Conservation (phyloP, 805 yeast species). For the Teunomyces gatunensis region DNA sequence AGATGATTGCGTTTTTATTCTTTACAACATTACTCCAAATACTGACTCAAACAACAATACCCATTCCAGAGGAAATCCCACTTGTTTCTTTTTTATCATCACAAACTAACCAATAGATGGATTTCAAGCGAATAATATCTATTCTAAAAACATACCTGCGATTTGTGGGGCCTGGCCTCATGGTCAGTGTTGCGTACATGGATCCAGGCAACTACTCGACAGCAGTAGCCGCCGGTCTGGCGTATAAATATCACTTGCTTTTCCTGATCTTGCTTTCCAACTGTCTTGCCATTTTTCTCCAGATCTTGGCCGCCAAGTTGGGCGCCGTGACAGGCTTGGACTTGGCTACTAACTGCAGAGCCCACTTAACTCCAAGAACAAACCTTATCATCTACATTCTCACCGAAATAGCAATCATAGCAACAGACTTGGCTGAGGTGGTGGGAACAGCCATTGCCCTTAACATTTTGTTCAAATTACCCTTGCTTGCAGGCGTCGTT, state of each 20-base stretch:
- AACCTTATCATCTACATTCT: slow-evolving; percentile 65
- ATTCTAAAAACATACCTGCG: slow-evolving; percentile 47
- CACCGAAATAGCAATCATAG: slow-evolving; percentile 89
- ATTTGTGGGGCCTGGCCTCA: slow-evolving; percentile 91
- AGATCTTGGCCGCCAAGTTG: slow-evolving; percentile 77
- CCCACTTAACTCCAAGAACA: slow-evolving; percentile 61
- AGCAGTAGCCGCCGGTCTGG: slow-evolving; percentile 91
- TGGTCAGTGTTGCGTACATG: slow-evolving; percentile 95
- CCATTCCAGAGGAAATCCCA: not conserved
- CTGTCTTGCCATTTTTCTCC: slow-evolving; percentile 82
- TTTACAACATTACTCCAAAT: not conserved
- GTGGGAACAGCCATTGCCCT: slow-evolving; percentile 96
- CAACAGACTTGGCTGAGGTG: slow-evolving; percentile 95
- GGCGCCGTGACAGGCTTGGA: slow-evolving; percentile 96
- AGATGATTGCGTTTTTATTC: not conserved
- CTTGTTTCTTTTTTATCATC: not conserved
- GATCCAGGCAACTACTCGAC: slow-evolving; percentile 98
- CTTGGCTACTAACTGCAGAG: slow-evolving; percentile 81
- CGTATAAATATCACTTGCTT: slow-evolving; percentile 72
- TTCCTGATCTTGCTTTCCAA: slow-evolving; percentile 80
- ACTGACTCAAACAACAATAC: not conserved
- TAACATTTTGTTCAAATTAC: slow-evolving; percentile 76
- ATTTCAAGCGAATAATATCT: slow-evolving; percentile 2
- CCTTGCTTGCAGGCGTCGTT: slow-evolving; percentile 78
- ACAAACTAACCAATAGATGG: not conserved